Base-by-base conservation (phyloP, 164 flowering plant species). In the Kalanchoe fedtschenkoi region DNA sequence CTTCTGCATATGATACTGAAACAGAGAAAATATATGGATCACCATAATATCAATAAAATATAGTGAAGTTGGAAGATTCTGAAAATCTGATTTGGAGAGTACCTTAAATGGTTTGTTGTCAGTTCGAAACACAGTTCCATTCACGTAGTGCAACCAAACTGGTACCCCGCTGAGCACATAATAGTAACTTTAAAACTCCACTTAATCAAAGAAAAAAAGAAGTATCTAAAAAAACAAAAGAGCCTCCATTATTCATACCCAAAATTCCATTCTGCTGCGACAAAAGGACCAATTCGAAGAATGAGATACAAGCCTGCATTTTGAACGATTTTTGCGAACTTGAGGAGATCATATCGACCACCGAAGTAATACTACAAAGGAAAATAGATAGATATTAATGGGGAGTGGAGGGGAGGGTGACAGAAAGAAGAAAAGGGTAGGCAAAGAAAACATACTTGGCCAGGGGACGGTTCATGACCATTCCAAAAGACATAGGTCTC, bases 401-500 rank as follows among this genome's bases (percentile, higher is more conserved):
- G 51, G 21, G 5, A 28, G 0, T 6, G 28, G 22, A 29, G 17
- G 11, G 43, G 60, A 17, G 1, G 5, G 58, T 17, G 16, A 6
- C 17, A 33, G 22, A 60, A 29, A 39, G n/a, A 47, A 16, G 2
- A 34, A 54, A 34, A n/a, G 0, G 10, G 15, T 15, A 21, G 7
- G 22, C 14, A 0, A 53, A 58, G 26, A 4, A 33, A 8, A 67
- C 83, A 77, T 61, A 91, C 99, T 62, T 88, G 74, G 69, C 81
- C 80, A 0, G 89, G 95, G 59, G 96, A 82, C 56, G 69, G 83
- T 62, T 93, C 96, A 74, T 93, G 99, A 15, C 95, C 96, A 65
- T 93, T 93, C 99, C 99, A 93, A 64, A 93, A 93, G 1, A 93
- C 96, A 62, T 93, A 93, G 0, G 97, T 85, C 37, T 93, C 96